Percentiles rank a stretch among this genome's conserved stretches.
Evolutionary conservation across 805 yeast species (phyloP).

Genomic region (Starmerella asiatica): DNA sequence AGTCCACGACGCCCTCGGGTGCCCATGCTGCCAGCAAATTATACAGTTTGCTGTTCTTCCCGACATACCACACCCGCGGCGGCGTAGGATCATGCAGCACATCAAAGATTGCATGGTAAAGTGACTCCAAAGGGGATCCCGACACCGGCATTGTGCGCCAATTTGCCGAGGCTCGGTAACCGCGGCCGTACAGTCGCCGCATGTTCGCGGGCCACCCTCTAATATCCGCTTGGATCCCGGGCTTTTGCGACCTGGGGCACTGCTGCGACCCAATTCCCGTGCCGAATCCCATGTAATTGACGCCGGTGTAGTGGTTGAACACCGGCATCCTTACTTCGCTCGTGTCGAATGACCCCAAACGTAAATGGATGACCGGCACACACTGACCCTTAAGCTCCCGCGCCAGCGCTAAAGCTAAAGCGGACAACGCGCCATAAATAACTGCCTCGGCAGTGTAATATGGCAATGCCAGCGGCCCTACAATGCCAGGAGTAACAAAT

Average conservation of each 20-base stretch:
- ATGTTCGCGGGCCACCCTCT: slow-evolving; percentile 32
- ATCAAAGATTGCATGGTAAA: slow-evolving; percentile 26
- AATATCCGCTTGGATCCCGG: slow-evolving; percentile 29
- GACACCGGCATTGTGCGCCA: neutral
- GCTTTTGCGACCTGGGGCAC: slow-evolving; percentile 3
- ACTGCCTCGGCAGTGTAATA: slow-evolving; percentile 53
- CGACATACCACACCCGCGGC: slow-evolving; percentile 25
- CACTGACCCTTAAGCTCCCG: slow-evolving; percentile 34
- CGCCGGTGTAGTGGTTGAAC: neutral
- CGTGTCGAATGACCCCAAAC: slow-evolving; percentile 37
- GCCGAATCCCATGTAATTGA: slow-evolving; percentile 1
- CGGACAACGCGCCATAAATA: slow-evolving; percentile 34
- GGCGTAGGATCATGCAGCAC: slow-evolving; percentile 22
- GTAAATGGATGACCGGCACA: slow-evolving; percentile 33
- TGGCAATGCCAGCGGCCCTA: slow-evolving; percentile 41
- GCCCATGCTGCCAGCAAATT: slow-evolving; percentile 20
- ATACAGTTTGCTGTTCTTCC: slow-evolving; percentile 26
- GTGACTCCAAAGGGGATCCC: slow-evolving; percentile 20
- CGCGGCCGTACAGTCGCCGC: slow-evolving; percentile 27
- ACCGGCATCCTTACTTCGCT: slow-evolving; percentile 12
- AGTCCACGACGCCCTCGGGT: slow-evolving; percentile 24
- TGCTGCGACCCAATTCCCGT: neutral
- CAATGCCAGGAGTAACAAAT: slow-evolving; percentile 40
- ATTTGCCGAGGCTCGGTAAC: slow-evolving; percentile 25
- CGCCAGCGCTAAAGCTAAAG: slow-evolving; percentile 30